Percentiles rank a stretch among this genome's conserved stretches.
Conservation (phyloP, 768 basidiomycete genomes). For the Psilocybe subaeruginosa region DNA sequence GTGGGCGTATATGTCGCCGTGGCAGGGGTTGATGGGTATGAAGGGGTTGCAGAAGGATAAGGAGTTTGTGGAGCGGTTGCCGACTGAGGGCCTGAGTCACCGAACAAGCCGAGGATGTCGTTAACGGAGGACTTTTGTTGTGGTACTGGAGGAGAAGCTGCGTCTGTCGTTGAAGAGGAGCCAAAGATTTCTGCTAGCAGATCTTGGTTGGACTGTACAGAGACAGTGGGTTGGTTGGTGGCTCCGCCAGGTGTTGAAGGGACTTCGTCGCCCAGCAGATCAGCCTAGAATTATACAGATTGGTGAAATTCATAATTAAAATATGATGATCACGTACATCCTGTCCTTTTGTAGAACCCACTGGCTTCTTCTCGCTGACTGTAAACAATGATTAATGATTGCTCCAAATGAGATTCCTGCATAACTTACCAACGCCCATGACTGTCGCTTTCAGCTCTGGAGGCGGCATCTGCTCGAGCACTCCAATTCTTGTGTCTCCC, state of each 20-base stretch:
- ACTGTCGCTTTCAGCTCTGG: conserved; percentile 98
- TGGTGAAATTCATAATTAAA: conserved; percentile 7
- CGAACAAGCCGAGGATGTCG: conserved; percentile 92
- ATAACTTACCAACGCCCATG: conserved; percentile 80
- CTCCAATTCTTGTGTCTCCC: conserved; percentile 77
- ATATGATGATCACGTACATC: conserved; percentile 50
- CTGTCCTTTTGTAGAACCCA: conserved; percentile 85
- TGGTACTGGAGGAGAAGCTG: conserved; percentile 43
- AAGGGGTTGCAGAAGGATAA: conserved; percentile 17
- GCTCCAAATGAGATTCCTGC: conserved; percentile 1
- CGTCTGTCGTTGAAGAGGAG: conserved; percentile 41
- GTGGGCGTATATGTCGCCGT: conserved; percentile 29
- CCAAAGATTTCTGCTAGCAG: conserved; percentile 95
- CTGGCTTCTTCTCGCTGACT: conserved; percentile 97
- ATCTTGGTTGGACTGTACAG: conserved; percentile 73
- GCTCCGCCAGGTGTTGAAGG: conserved; percentile 41
- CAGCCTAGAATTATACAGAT: conserved; percentile 42
- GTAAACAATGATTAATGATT: conserved; percentile 1
- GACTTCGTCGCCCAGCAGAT: conserved; percentile 84
- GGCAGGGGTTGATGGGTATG: conserved; percentile 26
- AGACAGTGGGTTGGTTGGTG: conserved; percentile 39
- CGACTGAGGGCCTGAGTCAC: conserved; percentile 43
- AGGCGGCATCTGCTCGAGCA: conserved; percentile 98
- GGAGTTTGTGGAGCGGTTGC: conserved; percentile 34
- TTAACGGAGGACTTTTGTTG: conserved; percentile 68